Evolutionary conservation across 345 rosid species (phyloP), one percentile per base, ranked within the genome.

Genomic region (Rhodamnia argentea): DNA sequence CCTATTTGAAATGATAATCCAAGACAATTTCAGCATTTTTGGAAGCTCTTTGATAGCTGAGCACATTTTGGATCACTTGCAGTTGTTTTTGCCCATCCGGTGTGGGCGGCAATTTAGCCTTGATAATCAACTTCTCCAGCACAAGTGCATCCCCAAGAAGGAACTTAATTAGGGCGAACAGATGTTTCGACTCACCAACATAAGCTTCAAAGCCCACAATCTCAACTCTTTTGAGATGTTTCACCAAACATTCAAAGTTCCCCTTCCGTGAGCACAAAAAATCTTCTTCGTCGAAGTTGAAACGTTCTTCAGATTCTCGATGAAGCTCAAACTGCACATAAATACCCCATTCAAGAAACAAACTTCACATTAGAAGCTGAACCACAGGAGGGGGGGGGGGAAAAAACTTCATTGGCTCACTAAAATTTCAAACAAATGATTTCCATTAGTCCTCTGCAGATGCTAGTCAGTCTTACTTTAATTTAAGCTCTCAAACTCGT

Each of bases 91-190:
- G 10, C 3, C 6, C 40, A 62, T 5, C 1, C 15, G 8, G 0
- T 83, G 27, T 32, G 62, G 27, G 40, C 2, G 40, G 40, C 84
- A 37, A 40, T 8, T 54, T 52, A 6, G 42, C 84, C 14, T 54
- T 54, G 24, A 83, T 54, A 40, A 83, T 58, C 84, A 83, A 10
- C 84, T 83, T 83, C 84, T 83, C 84, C 84, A 83, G 84, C 44
- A 32, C 62, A 56, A 83, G 24, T 29, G 51, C 62, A 55, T 83
- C 60, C 8, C 40, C 47, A 18, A 83, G 84, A 13, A 54, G 50
- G 29, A 83, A 54, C 62, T 83, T 54, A 52, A 83, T 83, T 14
- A 83, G 84, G 47, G 64, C 22, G 0, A 83, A 18, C 62, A 32
- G 50, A 27, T 23, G n/a, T 54, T 53, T 81, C 8, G 62, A 83